Percentiles rank a stretch among this genome's conserved stretches.
Conservation (phyloP, 805 yeast genomes). For the Starmerella roubikii region DNA sequence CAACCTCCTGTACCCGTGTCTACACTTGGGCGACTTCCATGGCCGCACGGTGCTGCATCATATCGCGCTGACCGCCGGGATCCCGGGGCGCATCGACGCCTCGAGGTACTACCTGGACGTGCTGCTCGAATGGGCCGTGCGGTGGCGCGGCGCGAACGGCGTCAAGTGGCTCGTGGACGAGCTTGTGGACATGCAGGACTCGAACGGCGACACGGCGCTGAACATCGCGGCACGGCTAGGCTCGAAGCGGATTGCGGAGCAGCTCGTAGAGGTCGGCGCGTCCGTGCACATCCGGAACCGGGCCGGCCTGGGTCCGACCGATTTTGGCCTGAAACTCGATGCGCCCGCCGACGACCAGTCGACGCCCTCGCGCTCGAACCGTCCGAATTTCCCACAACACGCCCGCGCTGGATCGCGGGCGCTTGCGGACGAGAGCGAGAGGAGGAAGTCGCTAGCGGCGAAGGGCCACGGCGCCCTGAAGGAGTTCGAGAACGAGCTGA, state of each 20-base stretch:
- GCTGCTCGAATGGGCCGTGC: slow-evolving; percentile 65
- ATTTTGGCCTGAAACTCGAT: slow-evolving; percentile 48
- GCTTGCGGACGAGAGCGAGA: slow-evolving; percentile 16
- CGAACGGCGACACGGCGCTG: slow-evolving; percentile 88
- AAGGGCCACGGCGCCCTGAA: slow-evolving; percentile 39
- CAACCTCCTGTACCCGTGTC: slow-evolving; percentile 61
- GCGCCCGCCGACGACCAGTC: slow-evolving; percentile 24
- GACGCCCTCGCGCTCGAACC: background rate
- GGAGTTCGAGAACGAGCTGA: slow-evolving; percentile 45
- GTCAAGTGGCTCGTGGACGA: slow-evolving; percentile 43
- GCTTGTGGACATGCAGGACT: slow-evolving; percentile 77
- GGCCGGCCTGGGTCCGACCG: slow-evolving; percentile 74
- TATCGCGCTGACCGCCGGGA: slow-evolving; percentile 66
- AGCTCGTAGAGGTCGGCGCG: slow-evolving; percentile 77
- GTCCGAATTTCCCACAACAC: background rate
- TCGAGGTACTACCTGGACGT: slow-evolving; percentile 61
- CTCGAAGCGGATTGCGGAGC: slow-evolving; percentile 64
- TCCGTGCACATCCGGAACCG: slow-evolving; percentile 65
- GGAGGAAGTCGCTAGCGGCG: slow-evolving; percentile 34
- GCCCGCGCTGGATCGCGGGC: slow-evolving; percentile 10
- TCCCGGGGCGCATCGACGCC: slow-evolving; percentile 59
- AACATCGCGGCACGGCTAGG: slow-evolving; percentile 88
- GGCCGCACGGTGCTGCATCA: slow-evolving; percentile 79
- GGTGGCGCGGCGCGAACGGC: slow-evolving; percentile 33
- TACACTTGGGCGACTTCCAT: slow-evolving; percentile 49